phyloP scores from a whole-genome alignment of 2,329 filamentous ascomycete genomes.

The Dactylellina cionopaga region DNA sequence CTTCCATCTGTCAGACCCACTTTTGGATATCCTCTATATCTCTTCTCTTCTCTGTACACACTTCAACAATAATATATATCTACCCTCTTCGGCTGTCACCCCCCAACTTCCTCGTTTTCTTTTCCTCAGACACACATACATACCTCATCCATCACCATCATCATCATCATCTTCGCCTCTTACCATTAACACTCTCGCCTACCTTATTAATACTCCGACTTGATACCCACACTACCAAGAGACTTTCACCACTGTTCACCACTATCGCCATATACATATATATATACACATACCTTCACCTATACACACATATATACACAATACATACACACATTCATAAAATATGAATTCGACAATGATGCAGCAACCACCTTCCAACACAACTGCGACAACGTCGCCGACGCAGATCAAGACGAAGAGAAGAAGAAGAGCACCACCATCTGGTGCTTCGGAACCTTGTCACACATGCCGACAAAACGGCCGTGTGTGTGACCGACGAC shows the following conservation, averaged over 20 bases:
- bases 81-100: conserved; percentile 35
- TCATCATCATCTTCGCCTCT: too few relatives aligned
- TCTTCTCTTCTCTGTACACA: too few relatives aligned
- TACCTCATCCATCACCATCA: conserved; percentile 35
- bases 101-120: conserved; percentile 32
- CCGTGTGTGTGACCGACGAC: conserved; percentile 85
- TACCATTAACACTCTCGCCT: too few relatives aligned
- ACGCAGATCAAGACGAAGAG: conserved; percentile 66
- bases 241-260: conserved; percentile 24
- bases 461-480: conserved; percentile 88
- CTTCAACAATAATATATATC: conserved; percentile 54
- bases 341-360: conserved; percentile 56
- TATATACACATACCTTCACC: conserved; percentile 16
- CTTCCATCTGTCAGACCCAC: conserved; percentile 49
- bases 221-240: conserved; percentile 30
- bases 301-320: conserved; percentile 48
- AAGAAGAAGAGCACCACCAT: conserved; percentile 85
- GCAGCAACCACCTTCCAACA: conserved; percentile 54
- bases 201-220: conserved; percentile 43
- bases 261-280: conserved; percentile 15
- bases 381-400: conserved; percentile 53
- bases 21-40: too few relatives aligned
- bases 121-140: conserved; percentile 53
- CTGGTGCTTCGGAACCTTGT: conserved; percentile 92
- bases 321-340: conserved; percentile 37